Conservation (phyloP, 345 rosid genomes). For the Gossypium raimondii region DNA sequence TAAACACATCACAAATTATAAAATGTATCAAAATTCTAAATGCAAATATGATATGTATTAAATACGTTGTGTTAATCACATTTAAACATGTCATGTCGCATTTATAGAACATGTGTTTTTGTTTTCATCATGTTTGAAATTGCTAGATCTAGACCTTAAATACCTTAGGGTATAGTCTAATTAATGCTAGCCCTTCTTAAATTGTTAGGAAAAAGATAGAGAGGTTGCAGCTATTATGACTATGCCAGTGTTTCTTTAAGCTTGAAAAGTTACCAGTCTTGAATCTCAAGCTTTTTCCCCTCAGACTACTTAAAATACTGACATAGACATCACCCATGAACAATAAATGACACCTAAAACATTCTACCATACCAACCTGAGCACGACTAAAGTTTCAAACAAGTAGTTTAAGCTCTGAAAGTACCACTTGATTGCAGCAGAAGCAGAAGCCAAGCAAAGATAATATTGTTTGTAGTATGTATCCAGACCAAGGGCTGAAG, state of each 20-base stretch:
- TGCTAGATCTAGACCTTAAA: not conserved
- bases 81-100: not conserved
- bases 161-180: not conserved
- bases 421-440: conserved; percentile 88
- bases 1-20: not conserved
- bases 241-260: not conserved
- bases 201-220: not conserved
- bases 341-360: not conserved
- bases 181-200: not conserved
- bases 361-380: not conserved
- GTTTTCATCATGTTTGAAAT: not conserved
- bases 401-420: conserved; percentile 16
- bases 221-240: not conserved
- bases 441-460: conserved; percentile 89
- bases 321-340: not conserved
- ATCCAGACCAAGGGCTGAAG: conserved; percentile 88
- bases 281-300: not conserved
- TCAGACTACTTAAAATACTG: not conserved
- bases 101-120: not conserved
- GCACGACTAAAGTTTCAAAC: conserved; percentile 1
- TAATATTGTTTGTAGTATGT: conserved; percentile 93
- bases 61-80: not conserved
- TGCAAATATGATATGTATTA: not conserved
- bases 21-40: not conserved
- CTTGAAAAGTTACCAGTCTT: not conserved